phyloP scores from a whole-genome alignment of 305 asterid species.

The Fraxinus platypoda region DNA sequence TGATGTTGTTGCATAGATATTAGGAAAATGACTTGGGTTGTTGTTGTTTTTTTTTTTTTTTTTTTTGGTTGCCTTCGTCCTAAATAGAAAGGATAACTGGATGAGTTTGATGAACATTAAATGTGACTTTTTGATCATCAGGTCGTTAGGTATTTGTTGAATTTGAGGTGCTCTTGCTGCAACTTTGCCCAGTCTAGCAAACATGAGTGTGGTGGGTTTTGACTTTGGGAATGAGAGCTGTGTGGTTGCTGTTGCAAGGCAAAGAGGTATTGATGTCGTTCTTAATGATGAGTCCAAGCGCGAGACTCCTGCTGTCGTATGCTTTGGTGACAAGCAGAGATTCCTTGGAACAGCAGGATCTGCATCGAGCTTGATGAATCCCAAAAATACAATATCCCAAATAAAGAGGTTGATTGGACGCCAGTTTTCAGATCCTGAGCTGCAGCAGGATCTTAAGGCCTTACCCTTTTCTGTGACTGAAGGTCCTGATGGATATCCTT shows the following conservation, averaged over 20 bases:
- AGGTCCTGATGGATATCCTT: conserved; percentile 89
- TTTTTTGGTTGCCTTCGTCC: not conserved
- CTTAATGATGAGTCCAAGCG: conserved; percentile 95
- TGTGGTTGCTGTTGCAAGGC: conserved; percentile 93
- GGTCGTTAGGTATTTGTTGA: conserved; percentile 23
- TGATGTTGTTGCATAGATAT: not conserved
- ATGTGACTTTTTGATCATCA: conserved; percentile 20
- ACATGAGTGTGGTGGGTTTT: conserved; percentile 96
- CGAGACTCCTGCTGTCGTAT: conserved; percentile 83
- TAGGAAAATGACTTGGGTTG: not conserved
- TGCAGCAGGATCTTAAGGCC: conserved; percentile 70
- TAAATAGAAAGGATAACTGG: not conserved
- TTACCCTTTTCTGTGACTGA: conserved; percentile 69
- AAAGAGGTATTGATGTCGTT: conserved; percentile 91
- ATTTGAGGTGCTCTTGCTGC: not conserved
- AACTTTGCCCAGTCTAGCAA: conserved; percentile 23
- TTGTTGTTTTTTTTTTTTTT: not conserved
- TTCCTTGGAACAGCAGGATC: conserved; percentile 99
- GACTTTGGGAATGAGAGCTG: conserved; percentile 90
- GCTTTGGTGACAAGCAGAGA: conserved; percentile 94
- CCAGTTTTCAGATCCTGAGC: conserved; percentile 77
- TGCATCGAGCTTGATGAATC: conserved; percentile 93
- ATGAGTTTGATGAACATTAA: not conserved
- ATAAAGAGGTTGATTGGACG: conserved; percentile 79
- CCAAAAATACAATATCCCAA: conserved; percentile 87